phyloP scores from a whole-genome alignment of 768 basidiomycete species.

The Tylopilus balloui region DNA sequence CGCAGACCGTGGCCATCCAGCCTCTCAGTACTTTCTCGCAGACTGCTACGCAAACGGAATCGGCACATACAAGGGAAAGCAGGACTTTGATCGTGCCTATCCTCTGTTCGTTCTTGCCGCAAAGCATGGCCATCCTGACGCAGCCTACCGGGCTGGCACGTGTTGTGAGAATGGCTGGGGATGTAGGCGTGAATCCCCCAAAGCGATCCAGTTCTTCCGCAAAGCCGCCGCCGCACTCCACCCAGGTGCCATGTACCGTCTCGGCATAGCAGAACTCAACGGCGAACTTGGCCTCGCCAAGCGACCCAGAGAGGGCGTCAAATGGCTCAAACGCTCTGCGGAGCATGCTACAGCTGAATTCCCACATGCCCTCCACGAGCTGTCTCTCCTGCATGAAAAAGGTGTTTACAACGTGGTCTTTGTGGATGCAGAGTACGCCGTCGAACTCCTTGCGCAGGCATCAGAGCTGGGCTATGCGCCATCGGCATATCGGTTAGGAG shows the following conservation, averaged over 20 bases:
- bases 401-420: slow-evolving; percentile 98
- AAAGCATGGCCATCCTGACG: slow-evolving; percentile 96
- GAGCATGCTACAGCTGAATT: slow-evolving; percentile 94
- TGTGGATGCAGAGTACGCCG: slow-evolving; percentile 92
- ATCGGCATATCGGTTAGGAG: slow-evolving; percentile 91
- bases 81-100: slow-evolving; percentile 97
- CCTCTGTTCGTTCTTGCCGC: slow-evolving; percentile 94
- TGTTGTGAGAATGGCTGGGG: slow-evolving; percentile 99
- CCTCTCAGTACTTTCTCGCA: slow-evolving; percentile 95
- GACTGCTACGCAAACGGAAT: slow-evolving; percentile 99
- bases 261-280: slow-evolving; percentile 94
- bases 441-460: slow-evolving; percentile 91
- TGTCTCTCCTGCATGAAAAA: slow-evolving; percentile 90
- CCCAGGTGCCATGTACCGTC: slow-evolving; percentile 93
- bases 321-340: slow-evolving; percentile 96
- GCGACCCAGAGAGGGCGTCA: slow-evolving; percentile 93
- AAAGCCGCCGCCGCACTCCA: slow-evolving; percentile 91
- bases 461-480: slow-evolving; percentile 95
- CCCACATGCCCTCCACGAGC: slow-evolving; percentile 92
- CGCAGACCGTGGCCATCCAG: slow-evolving; percentile 90
- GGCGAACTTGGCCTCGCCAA: slow-evolving; percentile 86
- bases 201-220: slow-evolving; percentile 88
- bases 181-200: slow-evolving; percentile 85
- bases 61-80: slow-evolving; percentile 81
- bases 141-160: slow-evolving; percentile 91